These are phyloP conservation scores for Naganishia vishniacii DNA, from an alignment of 768 basidiomycete genomes.

Conservation along the genomic window DNA sequence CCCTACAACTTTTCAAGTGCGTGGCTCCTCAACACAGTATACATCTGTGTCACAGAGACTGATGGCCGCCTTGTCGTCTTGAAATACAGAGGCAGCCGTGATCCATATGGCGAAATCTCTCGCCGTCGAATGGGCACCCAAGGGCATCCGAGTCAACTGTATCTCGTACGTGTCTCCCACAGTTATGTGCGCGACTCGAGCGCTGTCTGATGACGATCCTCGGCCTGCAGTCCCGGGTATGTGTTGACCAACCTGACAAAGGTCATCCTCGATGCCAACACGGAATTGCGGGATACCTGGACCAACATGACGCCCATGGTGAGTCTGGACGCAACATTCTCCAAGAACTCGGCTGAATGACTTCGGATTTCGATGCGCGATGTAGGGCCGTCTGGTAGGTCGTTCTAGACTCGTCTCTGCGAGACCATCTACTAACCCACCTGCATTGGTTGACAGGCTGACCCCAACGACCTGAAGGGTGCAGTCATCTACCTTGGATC, in stretches of 20 bases:
- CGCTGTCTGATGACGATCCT: too few relatives aligned
- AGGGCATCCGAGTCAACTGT: conserved; percentile 75
- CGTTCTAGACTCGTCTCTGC: background rate
- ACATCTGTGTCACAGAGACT: background rate
- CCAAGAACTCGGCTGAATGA: too few relatives aligned
- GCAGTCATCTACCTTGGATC: conserved; percentile 85
- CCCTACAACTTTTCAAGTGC: conserved; percentile 85
- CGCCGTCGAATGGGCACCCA: conserved; percentile 92
- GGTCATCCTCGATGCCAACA: conserved; percentile 69
- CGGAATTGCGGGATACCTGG: conserved; percentile 62
- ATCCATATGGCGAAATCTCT: conserved; percentile 88
- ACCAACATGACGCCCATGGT: conserved; percentile 45
- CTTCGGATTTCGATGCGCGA: too few relatives aligned
- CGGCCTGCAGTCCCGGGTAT: conserved; percentile 71
- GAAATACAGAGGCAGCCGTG: conserved; percentile 55
- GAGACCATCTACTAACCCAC: background rate
- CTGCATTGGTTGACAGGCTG: conserved; percentile 53
- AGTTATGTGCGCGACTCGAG: too few relatives aligned
- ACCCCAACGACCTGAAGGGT: conserved; percentile 82
- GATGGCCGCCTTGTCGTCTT: background rate
- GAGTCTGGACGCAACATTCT: conserved; percentile 5
- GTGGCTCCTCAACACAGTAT: conserved; percentile 11
- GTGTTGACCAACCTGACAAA: conserved; percentile 86
- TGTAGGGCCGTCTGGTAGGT: conserved; percentile 28
- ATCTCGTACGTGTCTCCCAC: conserved; percentile 48